Evolutionary conservation across 2,329 filamentous ascomycete species (phyloP).

Genomic region (Colletotrichum gloeosporioides): DNA sequence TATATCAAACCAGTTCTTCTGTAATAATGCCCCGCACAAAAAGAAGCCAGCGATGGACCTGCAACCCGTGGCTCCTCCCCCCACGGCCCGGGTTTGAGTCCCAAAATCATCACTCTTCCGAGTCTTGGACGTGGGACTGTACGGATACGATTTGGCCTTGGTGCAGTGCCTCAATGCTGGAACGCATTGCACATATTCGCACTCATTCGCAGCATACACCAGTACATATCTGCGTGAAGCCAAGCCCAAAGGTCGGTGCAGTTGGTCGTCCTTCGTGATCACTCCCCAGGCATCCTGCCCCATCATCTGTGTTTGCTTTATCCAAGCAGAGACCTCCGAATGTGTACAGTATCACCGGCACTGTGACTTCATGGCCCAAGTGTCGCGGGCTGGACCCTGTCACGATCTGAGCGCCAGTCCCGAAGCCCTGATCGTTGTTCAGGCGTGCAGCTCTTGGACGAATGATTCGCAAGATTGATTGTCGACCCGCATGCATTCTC

Average conservation of each 20-base stretch:
- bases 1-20: background rate
- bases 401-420: constrained; percentile 8
- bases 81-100: background rate
- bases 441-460: background rate
- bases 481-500: background rate
- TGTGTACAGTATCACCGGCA: background rate
- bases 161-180: background rate
- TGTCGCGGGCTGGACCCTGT: background rate
- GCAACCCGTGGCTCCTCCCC: background rate
- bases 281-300: background rate
- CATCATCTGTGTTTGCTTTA: background rate
- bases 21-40: background rate
- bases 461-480: background rate
- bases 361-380: background rate
- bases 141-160: background rate
- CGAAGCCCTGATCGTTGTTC: constrained; percentile 15
- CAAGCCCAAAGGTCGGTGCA: background rate
- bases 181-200: background rate
- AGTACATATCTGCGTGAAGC: background rate
- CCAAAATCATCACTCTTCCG: background rate
- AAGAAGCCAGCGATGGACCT: background rate
- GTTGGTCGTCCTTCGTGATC: background rate
- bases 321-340: background rate
- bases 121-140: background rate
- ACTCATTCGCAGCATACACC: background rate